These are phyloP conservation scores for Dissophora ornata DNA, from an alignment of 192 early-diverging fungal genomes.

Conservation along the genomic window DNA sequence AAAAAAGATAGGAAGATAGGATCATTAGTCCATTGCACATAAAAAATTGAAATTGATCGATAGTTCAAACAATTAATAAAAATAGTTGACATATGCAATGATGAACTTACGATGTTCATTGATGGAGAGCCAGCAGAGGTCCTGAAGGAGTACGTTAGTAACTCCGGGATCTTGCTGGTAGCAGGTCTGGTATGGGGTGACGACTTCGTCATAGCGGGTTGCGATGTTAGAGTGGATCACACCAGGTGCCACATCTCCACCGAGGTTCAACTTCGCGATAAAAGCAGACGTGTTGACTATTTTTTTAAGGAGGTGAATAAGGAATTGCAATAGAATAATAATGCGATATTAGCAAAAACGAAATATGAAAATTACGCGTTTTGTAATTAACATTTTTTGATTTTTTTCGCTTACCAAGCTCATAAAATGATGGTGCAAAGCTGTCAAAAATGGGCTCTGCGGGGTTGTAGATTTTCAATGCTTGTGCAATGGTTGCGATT, in stretches of 20 bases:
- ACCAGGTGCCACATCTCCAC: conserved; percentile 24
- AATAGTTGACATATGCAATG: not conserved
- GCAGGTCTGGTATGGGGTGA: conserved; percentile 26
- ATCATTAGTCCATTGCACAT: not conserved
- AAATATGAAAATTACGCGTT: not conserved
- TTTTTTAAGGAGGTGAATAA: too few relatives aligned
- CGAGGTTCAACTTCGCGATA: conserved; percentile 31
- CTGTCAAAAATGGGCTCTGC: conserved; percentile 23
- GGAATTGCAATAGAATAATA: not conserved
- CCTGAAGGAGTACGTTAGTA: conserved; percentile 29
- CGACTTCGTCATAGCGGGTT: conserved; percentile 35
- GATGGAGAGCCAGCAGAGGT: conserved; percentile 25
- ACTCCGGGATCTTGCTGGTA: conserved; percentile 12
- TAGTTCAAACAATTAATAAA: conserved; percentile 5
- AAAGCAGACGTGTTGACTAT: conserved; percentile 21
- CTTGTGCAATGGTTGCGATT: conserved; percentile 30
- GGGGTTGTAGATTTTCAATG: conserved; percentile 15
- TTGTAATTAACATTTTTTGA: too few relatives aligned
- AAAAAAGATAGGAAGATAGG: not conserved
- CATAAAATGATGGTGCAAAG: conserved; percentile 30
- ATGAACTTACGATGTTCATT: conserved; percentile 44
- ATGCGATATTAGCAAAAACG: not conserved
- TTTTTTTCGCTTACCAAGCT: conserved; percentile 22
- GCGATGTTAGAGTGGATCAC: conserved; percentile 41
- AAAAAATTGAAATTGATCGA: not conserved